These are phyloP conservation scores for Diophrys sp. DNA, from an alignment of 73 alveolate species.

Conservation along the genomic window DNA sequence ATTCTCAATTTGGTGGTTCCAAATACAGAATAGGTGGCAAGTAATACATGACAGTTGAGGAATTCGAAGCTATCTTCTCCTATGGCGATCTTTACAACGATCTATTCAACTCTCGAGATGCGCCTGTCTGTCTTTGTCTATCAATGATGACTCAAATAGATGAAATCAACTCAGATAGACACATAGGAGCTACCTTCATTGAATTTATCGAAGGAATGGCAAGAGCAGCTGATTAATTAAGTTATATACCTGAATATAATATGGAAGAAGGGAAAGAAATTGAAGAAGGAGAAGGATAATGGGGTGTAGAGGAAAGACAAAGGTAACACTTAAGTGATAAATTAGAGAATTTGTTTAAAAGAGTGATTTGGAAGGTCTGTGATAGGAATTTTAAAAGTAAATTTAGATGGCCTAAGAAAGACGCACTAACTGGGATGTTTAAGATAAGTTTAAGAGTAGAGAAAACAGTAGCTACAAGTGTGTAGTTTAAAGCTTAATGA, in stretches of 20 bases:
- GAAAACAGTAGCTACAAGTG: background rate
- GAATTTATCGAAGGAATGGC: constrained; percentile 55
- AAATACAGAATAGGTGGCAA: constrained; percentile 47
- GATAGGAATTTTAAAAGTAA: background rate
- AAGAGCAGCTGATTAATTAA: constrained; percentile 41
- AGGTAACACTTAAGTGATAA: background rate
- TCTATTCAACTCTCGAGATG: constrained; percentile 36
- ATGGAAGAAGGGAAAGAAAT: background rate
- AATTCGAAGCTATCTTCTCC: constrained; percentile 26
- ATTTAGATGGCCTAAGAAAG: background rate
- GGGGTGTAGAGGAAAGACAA: background rate
- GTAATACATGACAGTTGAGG: constrained; percentile 40
- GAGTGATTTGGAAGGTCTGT: background rate
- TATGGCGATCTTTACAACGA: constrained; percentile 41
- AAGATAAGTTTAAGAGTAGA: background rate
- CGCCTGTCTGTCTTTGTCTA: constrained; percentile 15
- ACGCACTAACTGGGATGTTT: background rate
- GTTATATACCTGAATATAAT: constrained; percentile 16
- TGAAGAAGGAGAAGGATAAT: background rate
- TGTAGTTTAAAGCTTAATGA: background rate
- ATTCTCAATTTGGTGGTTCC: constrained; percentile 33
- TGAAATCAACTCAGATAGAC: constrained; percentile 38
- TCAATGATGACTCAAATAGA: constrained; percentile 53
- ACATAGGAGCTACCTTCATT: constrained; percentile 25
- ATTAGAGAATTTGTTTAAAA: background rate